Evolutionary conservation across 495 filamentous ascomycete species (phyloP).

Genomic region (Apodospora peruviana): DNA sequence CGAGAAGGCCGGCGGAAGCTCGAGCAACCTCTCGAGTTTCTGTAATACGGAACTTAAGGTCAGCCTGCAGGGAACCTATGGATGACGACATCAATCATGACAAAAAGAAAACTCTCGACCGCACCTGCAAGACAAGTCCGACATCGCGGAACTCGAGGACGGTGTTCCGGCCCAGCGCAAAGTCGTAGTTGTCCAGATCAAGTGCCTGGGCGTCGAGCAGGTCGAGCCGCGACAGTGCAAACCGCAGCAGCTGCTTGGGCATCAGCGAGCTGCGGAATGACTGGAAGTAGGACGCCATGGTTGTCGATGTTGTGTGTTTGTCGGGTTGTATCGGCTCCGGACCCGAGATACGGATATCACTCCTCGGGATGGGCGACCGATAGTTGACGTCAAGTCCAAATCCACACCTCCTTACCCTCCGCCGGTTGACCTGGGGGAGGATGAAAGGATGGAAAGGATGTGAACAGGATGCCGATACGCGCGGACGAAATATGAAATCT

Average conservation of each 20-base stretch:
- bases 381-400: no score
- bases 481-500: no score
- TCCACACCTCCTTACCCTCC: no score
- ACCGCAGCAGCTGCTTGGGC: slow-evolving; percentile 76
- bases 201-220: slow-evolving; percentile 75
- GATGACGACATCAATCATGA: neutral
- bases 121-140: slow-evolving; percentile 65
- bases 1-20: slow-evolving; percentile 62
- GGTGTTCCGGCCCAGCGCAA: slow-evolving; percentile 68
- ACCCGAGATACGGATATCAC: no score
- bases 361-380: no score
- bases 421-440: no score
- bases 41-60: slow-evolving; percentile 25
- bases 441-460: no score
- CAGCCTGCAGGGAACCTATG: neutral
- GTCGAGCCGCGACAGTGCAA: slow-evolving; percentile 71
- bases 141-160: slow-evolving; percentile 78
- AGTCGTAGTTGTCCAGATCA: slow-evolving; percentile 72
- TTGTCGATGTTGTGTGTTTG: slow-evolving; percentile 1
- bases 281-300: slow-evolving; percentile 58
- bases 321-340: neutral
- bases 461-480: no score
- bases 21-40: slow-evolving; percentile 69
- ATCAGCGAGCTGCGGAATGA: slow-evolving; percentile 60
- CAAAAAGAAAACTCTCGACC: slow-evolving; percentile 14